Conservation (phyloP, 2,329 filamentous ascomycete genomes). For the Daldinia sp. region DNA sequence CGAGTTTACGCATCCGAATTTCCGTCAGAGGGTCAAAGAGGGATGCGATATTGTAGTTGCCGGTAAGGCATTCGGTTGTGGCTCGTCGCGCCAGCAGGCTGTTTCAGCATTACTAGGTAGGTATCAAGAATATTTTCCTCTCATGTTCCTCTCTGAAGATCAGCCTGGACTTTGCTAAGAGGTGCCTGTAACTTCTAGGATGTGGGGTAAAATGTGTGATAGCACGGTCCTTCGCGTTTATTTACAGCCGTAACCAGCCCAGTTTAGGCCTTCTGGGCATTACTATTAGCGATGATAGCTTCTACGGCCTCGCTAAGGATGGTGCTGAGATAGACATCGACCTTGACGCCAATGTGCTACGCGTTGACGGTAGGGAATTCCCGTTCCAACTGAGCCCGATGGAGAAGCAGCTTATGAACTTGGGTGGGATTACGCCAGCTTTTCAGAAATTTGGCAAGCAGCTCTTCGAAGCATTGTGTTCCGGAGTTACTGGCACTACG, state of each 20-base stretch:
- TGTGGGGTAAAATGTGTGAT: neutral
- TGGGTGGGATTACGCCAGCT: neutral
- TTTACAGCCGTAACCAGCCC: neutral
- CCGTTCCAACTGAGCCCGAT: neutral
- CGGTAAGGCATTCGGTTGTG: neutral
- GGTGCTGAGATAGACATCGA: neutral
- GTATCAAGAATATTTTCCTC: neutral
- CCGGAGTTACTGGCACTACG: neutral
- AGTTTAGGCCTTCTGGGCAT: neutral
- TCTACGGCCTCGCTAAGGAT: neutral
- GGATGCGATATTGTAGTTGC: neutral
- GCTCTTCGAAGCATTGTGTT: neutral
- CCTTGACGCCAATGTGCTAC: neutral
- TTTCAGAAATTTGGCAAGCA: neutral
- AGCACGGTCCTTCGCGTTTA: constrained; percentile 2
- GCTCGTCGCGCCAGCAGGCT: neutral
- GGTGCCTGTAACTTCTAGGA: neutral
- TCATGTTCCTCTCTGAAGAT: neutral
- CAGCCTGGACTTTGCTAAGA: neutral
- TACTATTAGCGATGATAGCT: neutral
- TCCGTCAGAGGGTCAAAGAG: neutral
- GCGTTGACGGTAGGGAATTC: neutral
- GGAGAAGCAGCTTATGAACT: neutral
- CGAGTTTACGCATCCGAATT: neutral
- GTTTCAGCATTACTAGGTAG: neutral